Conservation (phyloP, 2,329 filamentous ascomycete species). For the Fusarium secorum region DNA sequence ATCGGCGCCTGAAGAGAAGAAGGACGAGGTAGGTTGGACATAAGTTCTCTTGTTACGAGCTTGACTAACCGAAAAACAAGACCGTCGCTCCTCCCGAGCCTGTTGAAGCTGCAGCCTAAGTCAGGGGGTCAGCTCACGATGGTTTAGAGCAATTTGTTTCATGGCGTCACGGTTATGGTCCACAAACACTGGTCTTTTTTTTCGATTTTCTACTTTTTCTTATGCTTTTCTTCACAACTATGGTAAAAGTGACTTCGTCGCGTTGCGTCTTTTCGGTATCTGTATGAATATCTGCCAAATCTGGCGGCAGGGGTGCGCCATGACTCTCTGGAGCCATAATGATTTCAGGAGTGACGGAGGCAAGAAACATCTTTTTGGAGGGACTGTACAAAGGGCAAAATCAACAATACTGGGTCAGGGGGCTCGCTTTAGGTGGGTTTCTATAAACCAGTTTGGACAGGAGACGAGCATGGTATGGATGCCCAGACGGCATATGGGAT, state of each 20-base stretch:
- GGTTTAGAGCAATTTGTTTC: constrained; percentile 39
- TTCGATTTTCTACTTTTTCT: constrained; percentile 29
- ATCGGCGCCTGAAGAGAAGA: constrained; percentile 32
- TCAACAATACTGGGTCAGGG: constrained; percentile 15
- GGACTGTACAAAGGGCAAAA: constrained; percentile 38
- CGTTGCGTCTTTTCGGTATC: constrained; percentile 30
- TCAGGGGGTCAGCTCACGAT: constrained; percentile 17
- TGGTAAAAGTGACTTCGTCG: constrained; percentile 40
- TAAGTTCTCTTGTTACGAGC: background rate
- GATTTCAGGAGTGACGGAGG: constrained; percentile 20
- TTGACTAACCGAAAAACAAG: constrained; percentile 29
- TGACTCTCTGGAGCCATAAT: constrained; percentile 20
- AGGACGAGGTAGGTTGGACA: constrained; percentile 49
- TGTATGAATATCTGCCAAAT: constrained; percentile 43
- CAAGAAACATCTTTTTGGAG: constrained; percentile 22
- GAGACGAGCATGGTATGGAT: constrained; percentile 8
- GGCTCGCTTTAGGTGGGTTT: background rate
- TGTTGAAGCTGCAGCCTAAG: constrained; percentile 50
- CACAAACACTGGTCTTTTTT: constrained; percentile 38
- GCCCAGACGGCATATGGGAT: constrained; percentile 14
- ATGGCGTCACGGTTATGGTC: constrained; percentile 42
- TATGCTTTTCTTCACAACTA: constrained; percentile 20
- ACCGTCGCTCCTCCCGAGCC: constrained; percentile 45
- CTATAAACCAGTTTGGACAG: constrained; percentile 16
- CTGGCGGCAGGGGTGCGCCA: constrained; percentile 26